Evolutionary conservation across 2,329 filamentous ascomycete genomes (phyloP), one percentile per base, ranked within the genome.

Genomic region (Cladosporium sp.): DNA sequence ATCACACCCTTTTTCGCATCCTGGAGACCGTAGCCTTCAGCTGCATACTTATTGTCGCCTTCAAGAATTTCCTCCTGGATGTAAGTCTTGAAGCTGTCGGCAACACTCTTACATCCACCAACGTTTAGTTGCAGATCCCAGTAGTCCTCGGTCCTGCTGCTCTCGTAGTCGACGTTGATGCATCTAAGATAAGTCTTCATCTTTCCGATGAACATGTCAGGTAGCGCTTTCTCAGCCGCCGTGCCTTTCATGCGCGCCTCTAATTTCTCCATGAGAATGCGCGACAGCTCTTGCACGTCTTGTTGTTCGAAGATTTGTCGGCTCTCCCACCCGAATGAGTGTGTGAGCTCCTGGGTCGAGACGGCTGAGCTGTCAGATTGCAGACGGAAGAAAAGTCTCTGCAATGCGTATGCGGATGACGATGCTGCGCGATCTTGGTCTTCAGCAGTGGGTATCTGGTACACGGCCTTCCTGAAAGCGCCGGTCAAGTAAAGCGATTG

Each of bases 51-150:
- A 75, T 98, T 98, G 68, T 98, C 95, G 38, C 93, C 93, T 60
- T 97, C 91, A 70, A 98, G 85, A 33, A 91, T 95, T 71, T 98
- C 93, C 34, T 96, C 92, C 65, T 95, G 86, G 61, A 98, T 86
- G 68, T 98, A 98, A 70, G 97, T 91, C 66, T 85, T 85, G 76
- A 98, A 97, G 66, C 92, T 97, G 63, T 95, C 90, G 58, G 95
- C 86, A 32, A 98, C 76, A 56, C 87, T 92, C 73, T 89, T 90
- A 77, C 95, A 96, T 32, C 90, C 91, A 58, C 87, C 87, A 46
- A 98, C 95, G 61, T 97, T 98, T 61, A 98, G 81, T 68, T 98
- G 93, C 55, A 98, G 89, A 68, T 98, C 93, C 93, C 93, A 98
- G 69, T 96, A 98, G 63, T 98, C 95, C 70, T 98, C 93, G 59